Evolutionary conservation across 345 rosid species (phyloP), one percentile per base, ranked within the genome.

Genomic region (Eutrema yunnanense): DNA sequence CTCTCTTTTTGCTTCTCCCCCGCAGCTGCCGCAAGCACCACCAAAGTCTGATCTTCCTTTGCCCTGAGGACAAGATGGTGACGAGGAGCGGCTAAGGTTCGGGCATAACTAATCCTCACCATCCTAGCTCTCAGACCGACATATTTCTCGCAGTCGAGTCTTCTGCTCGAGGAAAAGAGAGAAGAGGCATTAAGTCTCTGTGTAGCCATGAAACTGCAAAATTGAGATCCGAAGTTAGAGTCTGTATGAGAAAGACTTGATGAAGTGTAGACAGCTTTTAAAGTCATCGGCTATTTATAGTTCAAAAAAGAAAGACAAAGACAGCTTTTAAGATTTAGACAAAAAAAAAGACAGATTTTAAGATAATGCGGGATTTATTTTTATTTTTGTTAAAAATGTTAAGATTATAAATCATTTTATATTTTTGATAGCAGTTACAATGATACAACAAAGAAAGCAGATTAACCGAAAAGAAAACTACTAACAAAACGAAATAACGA

Each of bases 41-140:
- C 34, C 56, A 51, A 51, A 51, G 34, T 87, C 90, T 9, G 62
- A 54, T 16, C 22, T 55, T 42, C 7, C 8, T 16, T 54, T 68
- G 30, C 32, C 54, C 26, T 22, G 2, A 22, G 26, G 26, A 30
- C 41, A 67, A 54, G 42, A 42, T 30, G 42, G 42, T 6, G 11
- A 54, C 9, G 13, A 42, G 33, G 42, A 42, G 52, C 11, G 12
- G 34, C 34, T 27, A 51, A 2, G 14, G 52, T 54, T 29, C 4
- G 41, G 32, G 8, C 12, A 54, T 54, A 54, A 3, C 33, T 53
- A 4, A 54, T 14, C 2, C 5, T 67, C 42, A 44, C 12, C 1
- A 0, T 19, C 46, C 0, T 48, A 14, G 46, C 57, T 36, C 34
- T 65, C 22, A 43, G 19, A 42, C 72, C 16, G 11, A 19, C 37